Evolutionary conservation across 2,329 filamentous ascomycete genomes (phyloP), one percentile per base, ranked within the genome.

Genomic region (Diaporthe helianthi): DNA sequence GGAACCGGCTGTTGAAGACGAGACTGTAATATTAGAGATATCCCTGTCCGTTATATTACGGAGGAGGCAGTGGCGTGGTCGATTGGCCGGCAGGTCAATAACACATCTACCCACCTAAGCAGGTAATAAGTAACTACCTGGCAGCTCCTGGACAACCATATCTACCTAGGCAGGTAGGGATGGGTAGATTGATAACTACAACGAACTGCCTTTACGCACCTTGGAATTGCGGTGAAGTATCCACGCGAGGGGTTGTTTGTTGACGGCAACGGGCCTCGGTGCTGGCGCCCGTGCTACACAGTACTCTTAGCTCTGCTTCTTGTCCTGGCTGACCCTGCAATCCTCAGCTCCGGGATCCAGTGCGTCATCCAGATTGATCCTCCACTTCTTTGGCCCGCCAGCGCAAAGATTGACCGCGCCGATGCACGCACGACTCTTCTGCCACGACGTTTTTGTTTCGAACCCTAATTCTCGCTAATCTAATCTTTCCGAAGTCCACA

Each of bases 211-310:
- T 46, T n/a, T 46, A 17, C 19, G 41, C 10, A 46, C 4, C 17
- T n/a, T 17, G 15, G 19, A 17, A 10, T 33, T 46, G 41, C 19
- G 41, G 19, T 46, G 31, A 55, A 38, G 31, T 55, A 55, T 55
- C 31, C 53, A 19, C 36, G 19, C 29, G 29, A 49, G 44, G 44
- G 58, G 44, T 29, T 60, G 58, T 24, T 60, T 63, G 58, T 63
- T 63, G 58, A 63, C 54, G 58, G 58, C 58, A 47, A 61, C 58
- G 58, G 41, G 26, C 58, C 33, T 47, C 58, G 41, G 44, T 47
- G 29, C 58, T 49, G 24, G 33, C n/a, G 53, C 53, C 19, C n/a
- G 22, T 19, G 55, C 49, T 52, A 44, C 33, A 38, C 33, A 38
- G 22, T n/a, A n/a, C 12, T 17, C 24, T 19, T 47, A 31, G 26